Evolutionary conservation across 129 eudicot genomes (phyloP).

Genomic region (Smallanthus sonchifolius): DNA sequence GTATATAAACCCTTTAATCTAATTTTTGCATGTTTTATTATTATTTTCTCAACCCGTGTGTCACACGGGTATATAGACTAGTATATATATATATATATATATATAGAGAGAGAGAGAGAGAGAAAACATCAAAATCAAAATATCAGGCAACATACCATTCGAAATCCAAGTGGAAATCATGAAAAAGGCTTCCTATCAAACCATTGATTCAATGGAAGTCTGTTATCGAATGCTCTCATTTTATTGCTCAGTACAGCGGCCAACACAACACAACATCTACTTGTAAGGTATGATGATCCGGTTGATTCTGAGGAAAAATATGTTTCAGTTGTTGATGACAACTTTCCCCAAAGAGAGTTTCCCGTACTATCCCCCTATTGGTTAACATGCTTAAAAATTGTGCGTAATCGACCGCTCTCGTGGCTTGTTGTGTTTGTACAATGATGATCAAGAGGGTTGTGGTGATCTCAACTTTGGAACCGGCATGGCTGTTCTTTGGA

Average conservation of each 20-base stretch:
- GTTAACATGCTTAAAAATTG: not conserved
- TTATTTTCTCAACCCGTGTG: too few relatives aligned
- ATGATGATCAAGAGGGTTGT: not conserved
- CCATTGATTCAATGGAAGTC: not conserved
- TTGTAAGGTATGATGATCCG: not conserved
- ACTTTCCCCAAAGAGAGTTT: not conserved
- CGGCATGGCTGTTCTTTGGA: slow-evolving; percentile 4
- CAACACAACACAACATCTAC: not conserved
- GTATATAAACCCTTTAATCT: too few relatives aligned
- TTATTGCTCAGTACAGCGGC: not conserved
- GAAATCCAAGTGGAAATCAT: not conserved
- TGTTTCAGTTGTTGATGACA: not conserved
- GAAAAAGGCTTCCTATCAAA: not conserved
- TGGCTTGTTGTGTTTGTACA: not conserved
- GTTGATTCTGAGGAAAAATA: not conserved
- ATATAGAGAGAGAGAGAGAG: too few relatives aligned
- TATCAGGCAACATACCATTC: not conserved
- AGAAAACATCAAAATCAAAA: slow-evolving; percentile 17
- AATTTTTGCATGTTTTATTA: too few relatives aligned
- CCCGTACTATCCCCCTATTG: not conserved
- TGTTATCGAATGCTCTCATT: not conserved
- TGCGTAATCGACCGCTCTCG: not conserved
- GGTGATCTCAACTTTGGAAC: not conserved
- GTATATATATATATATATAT: too few relatives aligned
- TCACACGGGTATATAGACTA: too few relatives aligned